Percentiles rank a stretch among this genome's conserved stretches.
Evolutionary conservation across 352 stramenopile genomes (phyloP).

Genomic region (Globisporangium nagaii): DNA sequence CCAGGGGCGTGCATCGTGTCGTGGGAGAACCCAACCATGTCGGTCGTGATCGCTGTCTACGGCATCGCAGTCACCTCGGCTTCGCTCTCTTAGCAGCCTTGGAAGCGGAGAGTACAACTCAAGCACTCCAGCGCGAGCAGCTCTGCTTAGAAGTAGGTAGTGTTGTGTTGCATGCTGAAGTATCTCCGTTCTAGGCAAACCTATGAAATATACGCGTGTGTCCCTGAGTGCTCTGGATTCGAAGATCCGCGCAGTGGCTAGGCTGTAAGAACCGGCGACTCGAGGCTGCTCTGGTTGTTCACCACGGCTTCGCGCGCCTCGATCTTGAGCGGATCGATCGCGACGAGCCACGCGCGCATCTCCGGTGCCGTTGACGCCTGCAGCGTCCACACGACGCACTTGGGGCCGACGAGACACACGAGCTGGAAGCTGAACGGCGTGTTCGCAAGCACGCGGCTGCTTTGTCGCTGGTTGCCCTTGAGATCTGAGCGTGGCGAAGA

Average conservation of each 20-base stretch:
- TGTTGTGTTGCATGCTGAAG: too few species aligned
- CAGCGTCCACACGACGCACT: constrained; percentile 68
- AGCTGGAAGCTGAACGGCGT: constrained; percentile 73
- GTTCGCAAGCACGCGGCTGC: not conserved
- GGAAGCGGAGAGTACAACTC: too few species aligned
- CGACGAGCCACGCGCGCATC: constrained; percentile 63
- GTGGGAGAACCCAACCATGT: constrained; percentile 74
- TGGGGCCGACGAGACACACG: constrained; percentile 36
- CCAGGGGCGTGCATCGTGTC: constrained; percentile 62
- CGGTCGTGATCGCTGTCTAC: constrained; percentile 62
- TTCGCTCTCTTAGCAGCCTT: not conserved
- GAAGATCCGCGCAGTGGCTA: not conserved
- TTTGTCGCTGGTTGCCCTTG: not conserved
- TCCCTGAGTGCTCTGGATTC: too few species aligned
- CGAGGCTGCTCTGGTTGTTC: constrained; percentile 10
- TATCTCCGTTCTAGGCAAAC: too few species aligned
- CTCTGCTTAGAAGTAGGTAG: not conserved
- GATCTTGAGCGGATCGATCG: constrained; percentile 69
- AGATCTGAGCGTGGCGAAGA: not conserved
- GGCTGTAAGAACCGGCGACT: constrained; percentile 25
- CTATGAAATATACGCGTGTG: too few species aligned
- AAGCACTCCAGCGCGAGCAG: too few species aligned
- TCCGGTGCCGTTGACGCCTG: constrained; percentile 63
- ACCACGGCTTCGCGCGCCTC: constrained; percentile 24
- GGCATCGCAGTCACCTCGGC: constrained; percentile 42